A percentile compares a stretch with the other conserved stretches of the same genome.
phyloP scores from a whole-genome alignment of 108 stramenopile genomes.

The Fragilaria crotonensis region DNA sequence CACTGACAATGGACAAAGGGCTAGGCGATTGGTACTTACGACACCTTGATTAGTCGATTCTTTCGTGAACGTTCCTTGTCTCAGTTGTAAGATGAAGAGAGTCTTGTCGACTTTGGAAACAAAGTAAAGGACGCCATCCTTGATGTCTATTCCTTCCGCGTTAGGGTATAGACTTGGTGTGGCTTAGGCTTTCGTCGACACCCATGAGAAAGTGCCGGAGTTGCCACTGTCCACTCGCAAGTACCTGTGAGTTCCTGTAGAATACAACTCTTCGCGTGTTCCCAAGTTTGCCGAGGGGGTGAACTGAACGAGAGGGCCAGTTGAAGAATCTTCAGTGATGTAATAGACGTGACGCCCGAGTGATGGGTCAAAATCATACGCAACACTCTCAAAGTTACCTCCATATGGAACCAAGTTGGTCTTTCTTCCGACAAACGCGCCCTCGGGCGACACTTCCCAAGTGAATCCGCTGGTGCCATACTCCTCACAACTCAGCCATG shows the following conservation, averaged over 20 bases:
- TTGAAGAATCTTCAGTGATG: constrained; percentile 7
- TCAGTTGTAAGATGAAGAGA: constrained; percentile 16
- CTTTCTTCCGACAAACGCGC: background rate
- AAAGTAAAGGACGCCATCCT: background rate
- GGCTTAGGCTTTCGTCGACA: background rate
- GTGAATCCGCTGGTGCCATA: background rate
- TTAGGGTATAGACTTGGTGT: constrained; percentile 1
- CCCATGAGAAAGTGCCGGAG: background rate
- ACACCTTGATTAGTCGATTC: constrained; percentile 7
- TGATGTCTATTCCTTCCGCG: constrained; percentile 5
- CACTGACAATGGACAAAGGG: too few species aligned
- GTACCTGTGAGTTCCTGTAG: constrained; percentile 2
- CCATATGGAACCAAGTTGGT: constrained; percentile 18
- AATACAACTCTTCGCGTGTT: background rate
- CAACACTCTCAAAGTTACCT: constrained; percentile 23
- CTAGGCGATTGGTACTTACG: too few species aligned
- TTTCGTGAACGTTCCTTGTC: constrained; percentile 1
- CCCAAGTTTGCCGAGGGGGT: constrained; percentile 6
- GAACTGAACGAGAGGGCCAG: constrained; percentile 5
- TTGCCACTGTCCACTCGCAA: constrained; percentile 1
- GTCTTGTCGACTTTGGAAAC: background rate
- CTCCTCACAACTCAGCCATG: constrained; percentile 17
- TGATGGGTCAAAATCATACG: constrained; percentile 9
- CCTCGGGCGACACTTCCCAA: constrained; percentile 12
- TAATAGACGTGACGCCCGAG: background rate